Percentiles rank a stretch among this genome's conserved stretches.
Conservation (phyloP, 2,329 filamentous ascomycete species). For the Beauveria medogensis region DNA sequence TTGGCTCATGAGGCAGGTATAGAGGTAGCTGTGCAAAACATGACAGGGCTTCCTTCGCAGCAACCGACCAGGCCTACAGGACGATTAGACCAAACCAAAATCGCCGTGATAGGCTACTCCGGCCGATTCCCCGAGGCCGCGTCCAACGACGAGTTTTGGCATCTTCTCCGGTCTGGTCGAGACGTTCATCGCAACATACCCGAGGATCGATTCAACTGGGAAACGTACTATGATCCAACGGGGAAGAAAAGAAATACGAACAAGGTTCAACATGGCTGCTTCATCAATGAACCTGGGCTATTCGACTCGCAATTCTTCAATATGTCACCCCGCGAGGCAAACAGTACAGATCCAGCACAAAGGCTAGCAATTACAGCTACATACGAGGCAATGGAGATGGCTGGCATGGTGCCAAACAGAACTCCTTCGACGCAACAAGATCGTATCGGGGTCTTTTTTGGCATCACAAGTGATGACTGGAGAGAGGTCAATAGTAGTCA, state of each 20-base stretch:
- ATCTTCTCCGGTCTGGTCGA: constrained; percentile 56
- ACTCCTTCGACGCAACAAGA: constrained; percentile 51
- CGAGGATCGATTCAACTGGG: constrained; percentile 46
- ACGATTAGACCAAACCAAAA: constrained; percentile 37
- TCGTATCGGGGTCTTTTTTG: constrained; percentile 66
- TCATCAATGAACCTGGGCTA: constrained; percentile 55
- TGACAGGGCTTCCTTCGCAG: not conserved
- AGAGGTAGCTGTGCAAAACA: not conserved
- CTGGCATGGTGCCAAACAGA: constrained; percentile 57
- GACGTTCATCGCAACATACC: constrained; percentile 60
- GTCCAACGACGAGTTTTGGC: constrained; percentile 45
- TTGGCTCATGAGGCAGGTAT: not conserved
- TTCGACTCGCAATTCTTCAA: constrained; percentile 75
- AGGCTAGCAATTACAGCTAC: constrained; percentile 42
- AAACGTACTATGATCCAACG: constrained; percentile 56
- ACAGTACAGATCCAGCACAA: constrained; percentile 67
- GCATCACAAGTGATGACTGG: constrained; percentile 71
- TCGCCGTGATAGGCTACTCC: constrained; percentile 68
- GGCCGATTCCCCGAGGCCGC: constrained; percentile 36
- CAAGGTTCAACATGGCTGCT: not conserved
- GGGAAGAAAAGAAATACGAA: constrained; percentile 42
- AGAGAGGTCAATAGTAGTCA: constrained; percentile 68
- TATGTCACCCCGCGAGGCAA: constrained; percentile 62
- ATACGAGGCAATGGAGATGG: constrained; percentile 71
- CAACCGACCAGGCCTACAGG: not conserved